Evolutionary conservation across 805 yeast genomes (phyloP).

Genomic region (Zygosaccharomyces kombuchaensis): DNA sequence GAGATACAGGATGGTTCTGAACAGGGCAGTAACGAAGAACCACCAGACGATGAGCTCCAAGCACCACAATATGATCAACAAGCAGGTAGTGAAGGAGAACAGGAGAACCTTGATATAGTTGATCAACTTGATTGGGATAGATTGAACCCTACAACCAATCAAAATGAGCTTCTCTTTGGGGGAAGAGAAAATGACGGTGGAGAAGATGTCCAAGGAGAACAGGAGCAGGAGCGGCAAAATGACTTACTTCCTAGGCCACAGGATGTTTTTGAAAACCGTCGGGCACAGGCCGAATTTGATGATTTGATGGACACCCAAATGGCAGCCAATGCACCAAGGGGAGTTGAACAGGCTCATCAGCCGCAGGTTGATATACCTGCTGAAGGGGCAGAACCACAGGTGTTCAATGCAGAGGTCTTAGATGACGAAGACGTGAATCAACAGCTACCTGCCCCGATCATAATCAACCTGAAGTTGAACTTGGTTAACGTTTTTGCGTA

Average conservation of each 20-base stretch:
- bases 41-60: conserved; percentile 11
- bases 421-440: conserved; percentile 15
- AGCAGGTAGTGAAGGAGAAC: conserved; percentile 18
- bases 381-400: conserved; percentile 5
- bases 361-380: conserved; percentile 18
- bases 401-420: conserved; percentile 4
- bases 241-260: conserved; percentile 14
- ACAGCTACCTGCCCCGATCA: conserved; percentile 26
- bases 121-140: background rate
- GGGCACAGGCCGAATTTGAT: conserved; percentile 28
- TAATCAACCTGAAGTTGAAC: conserved; percentile 26
- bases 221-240: conserved; percentile 15
- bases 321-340: conserved; percentile 7
- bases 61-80: conserved; percentile 14
- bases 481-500: conserved; percentile 24
- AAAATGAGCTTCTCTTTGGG: background rate
- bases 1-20: conserved; percentile 15
- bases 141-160: conserved; percentile 5
- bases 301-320: conserved; percentile 15
- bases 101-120: conserved; percentile 15
- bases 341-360: conserved; percentile 1
- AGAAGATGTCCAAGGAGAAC: conserved; percentile 14
- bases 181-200: conserved; percentile 11
- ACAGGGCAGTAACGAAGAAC: conserved; percentile 21
- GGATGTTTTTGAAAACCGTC: conserved; percentile 18